Conservation (phyloP, 495 filamentous ascomycete genomes). For the Xylaria scruposa region DNA sequence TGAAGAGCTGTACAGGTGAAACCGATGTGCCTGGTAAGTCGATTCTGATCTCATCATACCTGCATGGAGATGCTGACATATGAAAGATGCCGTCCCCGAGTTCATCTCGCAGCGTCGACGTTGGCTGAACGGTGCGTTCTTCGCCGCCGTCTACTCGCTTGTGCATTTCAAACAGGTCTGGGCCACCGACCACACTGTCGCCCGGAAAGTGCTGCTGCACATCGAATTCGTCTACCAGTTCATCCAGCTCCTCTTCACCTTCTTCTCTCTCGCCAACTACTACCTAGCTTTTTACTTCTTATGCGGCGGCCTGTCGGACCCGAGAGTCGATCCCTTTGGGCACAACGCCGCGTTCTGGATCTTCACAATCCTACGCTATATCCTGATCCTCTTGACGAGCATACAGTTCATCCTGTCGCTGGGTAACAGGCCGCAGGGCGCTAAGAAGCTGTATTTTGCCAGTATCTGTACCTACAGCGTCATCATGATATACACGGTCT, state of each 20-base stretch:
- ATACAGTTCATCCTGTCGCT: slow-evolving; percentile 98
- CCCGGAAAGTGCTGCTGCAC: slow-evolving; percentile 89
- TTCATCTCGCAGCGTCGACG: slow-evolving; percentile 95
- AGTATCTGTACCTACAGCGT: slow-evolving; percentile 86
- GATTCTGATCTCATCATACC: background rate
- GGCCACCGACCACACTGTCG: slow-evolving; percentile 88
- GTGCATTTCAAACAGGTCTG: slow-evolving; percentile 95
- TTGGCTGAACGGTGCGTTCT: slow-evolving; percentile 99
- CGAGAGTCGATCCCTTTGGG: slow-evolving; percentile 85
- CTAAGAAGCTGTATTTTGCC: slow-evolving; percentile 86
- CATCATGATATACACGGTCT: slow-evolving; percentile 97
- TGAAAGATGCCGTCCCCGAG: slow-evolving; percentile 76
- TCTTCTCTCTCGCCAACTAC: slow-evolving; percentile 98
- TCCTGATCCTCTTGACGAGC: slow-evolving; percentile 84
- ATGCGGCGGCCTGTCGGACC: slow-evolving; percentile 87
- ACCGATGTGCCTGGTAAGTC: slow-evolving; percentile 92
- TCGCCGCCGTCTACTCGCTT: slow-evolving; percentile 96
- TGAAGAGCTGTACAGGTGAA: slow-evolving; percentile 92
- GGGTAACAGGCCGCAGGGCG: slow-evolving; percentile 96
- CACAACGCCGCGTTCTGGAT: slow-evolving; percentile 82
- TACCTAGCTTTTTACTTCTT: slow-evolving; percentile 99
- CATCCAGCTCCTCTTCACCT: slow-evolving; percentile 90
- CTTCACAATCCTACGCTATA: slow-evolving; percentile 85
- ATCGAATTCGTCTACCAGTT: slow-evolving; percentile 97
- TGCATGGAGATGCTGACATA: slow-evolving; percentile 28